Conservation (phyloP, 192 early-diverging fungal species). For the Radiomyces spectabilis region DNA sequence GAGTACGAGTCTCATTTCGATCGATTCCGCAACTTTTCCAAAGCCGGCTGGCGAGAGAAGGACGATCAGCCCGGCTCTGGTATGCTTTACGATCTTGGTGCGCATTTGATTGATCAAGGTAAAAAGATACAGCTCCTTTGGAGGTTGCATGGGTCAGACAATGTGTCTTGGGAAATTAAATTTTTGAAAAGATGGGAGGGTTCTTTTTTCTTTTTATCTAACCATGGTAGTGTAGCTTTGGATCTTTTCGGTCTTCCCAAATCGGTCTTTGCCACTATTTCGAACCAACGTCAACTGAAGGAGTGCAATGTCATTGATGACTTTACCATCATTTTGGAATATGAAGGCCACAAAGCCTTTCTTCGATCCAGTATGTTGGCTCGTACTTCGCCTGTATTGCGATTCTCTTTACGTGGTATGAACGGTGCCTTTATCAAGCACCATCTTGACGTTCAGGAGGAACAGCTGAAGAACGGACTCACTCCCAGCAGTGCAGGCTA, state of each 20-base stretch:
- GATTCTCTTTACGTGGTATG: conserved; percentile 63
- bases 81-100: conserved; percentile 66
- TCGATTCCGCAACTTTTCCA: conserved; percentile 59
- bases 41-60: conserved; percentile 67
- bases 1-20: conserved; percentile 72
- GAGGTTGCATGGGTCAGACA: too few species aligned
- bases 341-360: conserved; percentile 52
- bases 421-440: conserved; percentile 59
- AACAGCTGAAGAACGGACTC: conserved; percentile 59
- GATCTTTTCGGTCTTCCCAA: conserved; percentile 61
- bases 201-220: conserved; percentile 13
- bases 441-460: conserved; percentile 67
- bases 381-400: conserved; percentile 43
- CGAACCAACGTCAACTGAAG: conserved; percentile 57
- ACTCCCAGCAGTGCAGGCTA: conserved; percentile 39
- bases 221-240: conserved; percentile 30
- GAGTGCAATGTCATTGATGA: conserved; percentile 49
- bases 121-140: conserved; percentile 6
- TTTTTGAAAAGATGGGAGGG: too few species aligned
- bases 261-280: conserved; percentile 48
- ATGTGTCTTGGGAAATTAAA: too few species aligned
- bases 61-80: conserved; percentile 54
- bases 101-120: conserved; percentile 60
- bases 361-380: conserved; percentile 65
- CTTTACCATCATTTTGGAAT: conserved; percentile 56